A percentile compares a stretch with the other conserved stretches of the same genome.
Evolutionary conservation across 2,329 filamentous ascomycete species (phyloP).

Genomic region (Colletotrichum higginsianum): DNA sequence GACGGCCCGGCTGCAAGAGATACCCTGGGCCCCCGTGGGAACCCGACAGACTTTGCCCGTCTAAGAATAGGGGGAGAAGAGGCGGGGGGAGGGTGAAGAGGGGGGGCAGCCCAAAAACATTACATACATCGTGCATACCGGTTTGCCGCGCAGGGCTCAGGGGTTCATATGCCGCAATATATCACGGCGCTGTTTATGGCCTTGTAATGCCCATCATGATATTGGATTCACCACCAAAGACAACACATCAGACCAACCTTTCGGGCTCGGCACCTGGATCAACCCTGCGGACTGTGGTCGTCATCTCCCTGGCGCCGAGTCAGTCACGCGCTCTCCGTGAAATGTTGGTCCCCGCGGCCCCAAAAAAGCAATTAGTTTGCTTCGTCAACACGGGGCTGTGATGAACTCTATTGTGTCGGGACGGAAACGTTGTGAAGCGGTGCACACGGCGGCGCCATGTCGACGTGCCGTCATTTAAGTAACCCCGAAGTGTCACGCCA

Average conservation of each 20-base stretch:
- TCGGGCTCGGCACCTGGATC: constrained; percentile 27
- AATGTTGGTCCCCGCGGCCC: constrained; percentile 8
- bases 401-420: constrained; percentile 32
- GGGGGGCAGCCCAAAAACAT: not conserved
- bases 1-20: constrained; percentile 26
- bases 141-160: not conserved
- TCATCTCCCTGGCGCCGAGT: constrained; percentile 29
- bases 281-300: constrained; percentile 17
- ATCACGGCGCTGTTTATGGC: not conserved
- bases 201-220: constrained; percentile 26
- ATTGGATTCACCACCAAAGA: not conserved
- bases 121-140: not conserved
- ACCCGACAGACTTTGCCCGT: not conserved
- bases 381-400: constrained; percentile 39
- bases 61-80: constrained; percentile 22
- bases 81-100: not conserved
- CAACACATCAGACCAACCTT: constrained; percentile 32
- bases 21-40: not conserved
- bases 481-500: not conserved
- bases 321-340: constrained; percentile 9
- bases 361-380: constrained; percentile 38
- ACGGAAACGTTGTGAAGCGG: not conserved
- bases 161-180: not conserved
- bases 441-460: not conserved
- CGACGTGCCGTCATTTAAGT: constrained; percentile 9